Conservation (phyloP, 192 early-diverging fungal species). For the Coemansia sp. region DNA sequence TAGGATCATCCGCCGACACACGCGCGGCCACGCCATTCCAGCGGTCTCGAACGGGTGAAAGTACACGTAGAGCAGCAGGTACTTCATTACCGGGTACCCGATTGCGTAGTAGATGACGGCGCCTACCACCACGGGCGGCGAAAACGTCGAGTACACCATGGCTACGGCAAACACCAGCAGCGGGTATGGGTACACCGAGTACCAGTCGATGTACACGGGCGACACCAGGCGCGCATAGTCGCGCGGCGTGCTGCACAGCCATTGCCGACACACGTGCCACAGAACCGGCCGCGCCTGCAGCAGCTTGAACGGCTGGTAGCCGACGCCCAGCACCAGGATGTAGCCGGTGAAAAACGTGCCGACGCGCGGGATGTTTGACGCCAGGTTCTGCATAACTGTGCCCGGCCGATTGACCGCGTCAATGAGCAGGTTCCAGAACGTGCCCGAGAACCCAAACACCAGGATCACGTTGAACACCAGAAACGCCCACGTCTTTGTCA, state of each 20-base stretch:
- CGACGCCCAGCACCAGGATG: conserved; percentile 68
- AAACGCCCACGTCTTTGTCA: conserved; percentile 70
- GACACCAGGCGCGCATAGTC: conserved; percentile 73
- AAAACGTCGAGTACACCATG: conserved; percentile 75
- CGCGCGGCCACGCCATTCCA: conserved; percentile 68
- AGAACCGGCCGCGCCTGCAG: conserved; percentile 63
- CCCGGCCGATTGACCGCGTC: conserved; percentile 63
- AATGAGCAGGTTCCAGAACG: conserved; percentile 59
- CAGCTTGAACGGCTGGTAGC: conserved; percentile 65
- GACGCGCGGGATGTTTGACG: conserved; percentile 61
- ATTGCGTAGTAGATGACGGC: conserved; percentile 64
- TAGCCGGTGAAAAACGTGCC: conserved; percentile 79
- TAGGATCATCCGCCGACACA: conserved; percentile 64
- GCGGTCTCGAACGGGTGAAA: conserved; percentile 71
- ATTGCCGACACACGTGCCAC: conserved; percentile 53
- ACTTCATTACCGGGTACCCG: conserved; percentile 69
- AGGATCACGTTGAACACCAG: conserved; percentile 72
- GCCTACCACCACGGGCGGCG: conserved; percentile 67
- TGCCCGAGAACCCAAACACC: conserved; percentile 69
- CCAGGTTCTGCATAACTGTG: conserved; percentile 59
- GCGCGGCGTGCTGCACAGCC: conserved; percentile 70
- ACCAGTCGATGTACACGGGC: conserved; percentile 67
- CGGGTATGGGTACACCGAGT: conserved; percentile 64
- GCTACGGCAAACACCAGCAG: conserved; percentile 68
- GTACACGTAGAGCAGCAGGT: conserved; percentile 73